Evolutionary conservation across 495 filamentous ascomycete genomes (phyloP).

Genomic region (Darksidea phi): DNA sequence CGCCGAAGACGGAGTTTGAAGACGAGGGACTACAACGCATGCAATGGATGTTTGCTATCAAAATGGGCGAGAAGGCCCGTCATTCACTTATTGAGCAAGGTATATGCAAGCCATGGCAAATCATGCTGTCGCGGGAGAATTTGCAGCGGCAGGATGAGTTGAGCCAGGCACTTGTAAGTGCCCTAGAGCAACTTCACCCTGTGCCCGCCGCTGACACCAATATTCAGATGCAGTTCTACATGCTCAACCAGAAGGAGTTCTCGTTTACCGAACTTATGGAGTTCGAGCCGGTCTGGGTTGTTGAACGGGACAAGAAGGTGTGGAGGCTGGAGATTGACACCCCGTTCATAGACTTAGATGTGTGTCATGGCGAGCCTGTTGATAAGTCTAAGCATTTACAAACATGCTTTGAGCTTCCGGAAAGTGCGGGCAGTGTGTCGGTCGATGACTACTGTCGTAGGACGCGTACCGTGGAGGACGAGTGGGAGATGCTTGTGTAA

Average conservation of each 20-base stretch:
- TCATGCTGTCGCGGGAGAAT: constrained; percentile 4
- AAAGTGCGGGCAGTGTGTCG: not conserved
- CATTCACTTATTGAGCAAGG: not conserved
- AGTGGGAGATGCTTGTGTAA: constrained; percentile 14
- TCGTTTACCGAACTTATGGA: not conserved
- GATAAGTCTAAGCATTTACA: not conserved
- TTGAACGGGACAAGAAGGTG: not conserved
- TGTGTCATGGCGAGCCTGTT: not conserved
- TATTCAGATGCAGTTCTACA: not conserved
- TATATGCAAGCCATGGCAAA: not conserved
- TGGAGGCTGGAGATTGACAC: constrained; percentile 19
- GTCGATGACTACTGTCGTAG: not conserved
- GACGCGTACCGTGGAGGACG: not conserved
- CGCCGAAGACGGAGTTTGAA: not conserved
- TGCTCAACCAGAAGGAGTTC: not conserved
- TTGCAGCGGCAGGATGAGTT: constrained; percentile 2
- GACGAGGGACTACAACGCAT: not conserved
- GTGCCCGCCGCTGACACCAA: not conserved
- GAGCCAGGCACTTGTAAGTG: constrained; percentile 3
- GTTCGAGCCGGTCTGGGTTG: constrained; percentile 18
- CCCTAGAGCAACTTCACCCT: not conserved
- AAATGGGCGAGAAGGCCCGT: constrained; percentile 11
- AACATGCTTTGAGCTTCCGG: constrained; percentile 6
- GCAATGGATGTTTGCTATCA: constrained; percentile 5
- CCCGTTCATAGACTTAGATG: not conserved